Percentiles rank a stretch among this genome's conserved stretches.
phyloP scores from a whole-genome alignment of 306 rosid genomes.

The Neltuma alba region DNA sequence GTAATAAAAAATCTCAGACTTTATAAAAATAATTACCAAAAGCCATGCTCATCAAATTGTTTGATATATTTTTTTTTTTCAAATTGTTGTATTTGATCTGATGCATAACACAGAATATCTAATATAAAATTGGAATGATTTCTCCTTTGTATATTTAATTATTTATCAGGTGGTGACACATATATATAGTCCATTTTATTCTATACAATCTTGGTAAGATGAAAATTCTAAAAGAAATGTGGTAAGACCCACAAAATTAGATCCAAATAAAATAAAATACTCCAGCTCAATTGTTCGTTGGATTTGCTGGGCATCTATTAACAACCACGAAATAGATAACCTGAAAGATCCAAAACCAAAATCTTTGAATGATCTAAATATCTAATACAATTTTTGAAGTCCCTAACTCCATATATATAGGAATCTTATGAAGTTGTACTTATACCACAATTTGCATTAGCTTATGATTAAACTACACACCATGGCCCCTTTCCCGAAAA shows the following conservation, averaged over 20 bases:
- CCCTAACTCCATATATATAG: slow-evolving; percentile 13
- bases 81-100: not conserved
- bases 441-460: not conserved
- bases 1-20: not conserved
- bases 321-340: slow-evolving; percentile 26
- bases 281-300: slow-evolving; percentile 5
- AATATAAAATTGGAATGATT: slow-evolving; percentile 11
- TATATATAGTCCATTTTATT: not conserved
- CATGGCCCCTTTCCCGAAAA: not conserved
- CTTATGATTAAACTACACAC: not conserved
- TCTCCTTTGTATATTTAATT: not conserved
- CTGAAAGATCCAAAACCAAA: slow-evolving; percentile 47
- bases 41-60: not conserved
- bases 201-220: not conserved
- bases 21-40: not conserved
- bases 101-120: not conserved
- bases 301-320: slow-evolving; percentile 32
- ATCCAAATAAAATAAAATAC: slow-evolving; percentile 8
- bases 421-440: slow-evolving; percentile 41
- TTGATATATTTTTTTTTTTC: not conserved
- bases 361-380: slow-evolving; percentile 57
- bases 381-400: slow-evolving; percentile 35
- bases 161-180: not conserved
- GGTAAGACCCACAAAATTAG: slow-evolving; percentile 2
- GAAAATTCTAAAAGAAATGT: not conserved